Conservation (phyloP, 441 rosid genomes). For the Adansonia rubrostipa region DNA sequence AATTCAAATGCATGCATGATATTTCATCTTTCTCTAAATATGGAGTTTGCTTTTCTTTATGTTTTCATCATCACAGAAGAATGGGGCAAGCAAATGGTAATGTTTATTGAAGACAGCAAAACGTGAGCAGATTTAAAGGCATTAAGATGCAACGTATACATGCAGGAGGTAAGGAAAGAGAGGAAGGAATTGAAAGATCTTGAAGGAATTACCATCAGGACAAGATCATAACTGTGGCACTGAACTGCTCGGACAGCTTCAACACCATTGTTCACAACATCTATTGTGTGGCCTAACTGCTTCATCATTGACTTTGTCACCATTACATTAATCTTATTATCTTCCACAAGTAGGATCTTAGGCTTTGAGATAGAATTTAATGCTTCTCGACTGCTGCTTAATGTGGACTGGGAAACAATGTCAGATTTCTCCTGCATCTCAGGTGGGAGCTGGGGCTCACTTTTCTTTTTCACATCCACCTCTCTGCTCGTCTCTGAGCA, state of each 20-base stretch:
- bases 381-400: constrained; percentile 36
- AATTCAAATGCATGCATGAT: not conserved
- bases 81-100: not conserved
- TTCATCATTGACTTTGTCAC: constrained; percentile 87
- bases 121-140: not conserved
- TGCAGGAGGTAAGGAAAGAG: not conserved
- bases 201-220: constrained; percentile 73
- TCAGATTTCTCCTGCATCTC: constrained; percentile 42
- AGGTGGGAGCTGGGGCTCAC: constrained; percentile 40
- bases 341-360: constrained; percentile 93
- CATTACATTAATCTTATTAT: constrained; percentile 85
- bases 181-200: not conserved
- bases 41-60: not conserved
- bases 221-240: constrained; percentile 56
- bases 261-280: constrained; percentile 77
- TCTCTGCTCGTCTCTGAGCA: constrained; percentile 42
- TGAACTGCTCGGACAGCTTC: constrained; percentile 82
- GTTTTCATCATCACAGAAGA: not conserved
- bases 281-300: constrained; percentile 73
- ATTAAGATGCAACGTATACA: not conserved
- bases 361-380: constrained; percentile 48
- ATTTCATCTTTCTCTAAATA: not conserved
- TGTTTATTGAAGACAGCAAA: not conserved
- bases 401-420: constrained; percentile 31
- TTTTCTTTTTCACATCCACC: constrained; percentile 32